Base-by-base conservation (phyloP, 2,329 filamentous ascomycete species). In the Colletotrichum incanum region DNA sequence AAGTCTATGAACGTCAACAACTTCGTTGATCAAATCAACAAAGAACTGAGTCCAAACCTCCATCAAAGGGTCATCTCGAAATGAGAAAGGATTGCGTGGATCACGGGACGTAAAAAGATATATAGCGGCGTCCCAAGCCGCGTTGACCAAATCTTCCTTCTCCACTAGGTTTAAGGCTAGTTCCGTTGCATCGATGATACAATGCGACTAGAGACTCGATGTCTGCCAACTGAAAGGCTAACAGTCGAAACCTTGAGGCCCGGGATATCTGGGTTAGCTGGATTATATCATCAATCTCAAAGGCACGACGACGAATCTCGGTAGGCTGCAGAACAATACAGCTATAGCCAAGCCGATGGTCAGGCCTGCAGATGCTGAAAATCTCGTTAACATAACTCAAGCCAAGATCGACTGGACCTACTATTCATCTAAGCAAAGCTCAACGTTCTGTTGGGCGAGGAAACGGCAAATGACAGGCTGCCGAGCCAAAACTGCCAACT, bases 381-480 rank as follows among this genome's bases (percentile, higher is more conserved):
- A 16, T 11, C 6, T n/a, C 39, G 31, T 63, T n/a, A 66, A 31
- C 20, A 12, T 5, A 39, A n/a, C 28, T 34, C 14, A 28, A 34
- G 1, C 6, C 41, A 58, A 9, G 39, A 23, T 9, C 1, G 9
- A 26, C 16, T 4, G 1, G 4, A 20, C 45, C 58, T 41, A 66
- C 54, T 49, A 26, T 14, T 70, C 62, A 8, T 39, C 52, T 7
- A 55, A 5, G 28, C 67, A 70, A 8, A 66, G 6, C 4, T 20
- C 18, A 18, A 41, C 5, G 9, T 66, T 60, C 5, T 60, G 55
- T 2, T 56, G 28, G 9, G 43, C 54, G 2, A 70, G 23, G 23
- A 70, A 70, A n/a, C 28, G 61, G 55, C 67, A 66, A 55, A 69
- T 41, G 6, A 11, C 5, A 12, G 66, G 31, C 60, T 58, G 59